phyloP scores from a whole-genome alignment of 2,329 filamentous ascomycete species.

The Penicillium sp. region DNA sequence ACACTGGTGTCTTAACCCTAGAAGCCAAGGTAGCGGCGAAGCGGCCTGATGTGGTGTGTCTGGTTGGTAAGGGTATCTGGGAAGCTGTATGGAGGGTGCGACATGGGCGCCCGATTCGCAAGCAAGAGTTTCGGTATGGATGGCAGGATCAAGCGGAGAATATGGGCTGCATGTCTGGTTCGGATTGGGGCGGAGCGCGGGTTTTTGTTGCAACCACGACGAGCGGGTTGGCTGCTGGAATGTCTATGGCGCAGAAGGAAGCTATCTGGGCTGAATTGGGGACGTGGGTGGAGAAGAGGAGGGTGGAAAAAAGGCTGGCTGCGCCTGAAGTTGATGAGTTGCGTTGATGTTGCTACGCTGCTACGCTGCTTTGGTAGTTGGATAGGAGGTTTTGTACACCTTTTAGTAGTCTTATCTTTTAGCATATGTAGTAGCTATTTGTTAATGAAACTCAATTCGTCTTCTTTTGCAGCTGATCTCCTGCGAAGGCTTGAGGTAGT shows the following conservation, averaged over 20 bases:
- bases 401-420: too few species aligned
- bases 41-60: slow-evolving; percentile 68
- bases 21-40: slow-evolving; percentile 68
- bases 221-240: slow-evolving; percentile 59
- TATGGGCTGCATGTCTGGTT: slow-evolving; percentile 48
- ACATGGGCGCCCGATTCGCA: slow-evolving; percentile 54
- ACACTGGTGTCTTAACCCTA: slow-evolving; percentile 66
- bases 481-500: too few species aligned
- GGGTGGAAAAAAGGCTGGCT: background rate
- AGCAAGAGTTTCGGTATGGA: slow-evolving; percentile 73
- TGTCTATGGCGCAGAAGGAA: background rate
- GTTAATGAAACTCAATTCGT: too few species aligned
- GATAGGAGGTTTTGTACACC: too few species aligned
- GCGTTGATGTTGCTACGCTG: background rate
- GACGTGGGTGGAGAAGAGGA: background rate
- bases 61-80: slow-evolving; percentile 87
- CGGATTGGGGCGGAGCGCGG: slow-evolving; percentile 63
- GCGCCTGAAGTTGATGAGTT: background rate
- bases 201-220: slow-evolving; percentile 93
- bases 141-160: slow-evolving; percentile 70
- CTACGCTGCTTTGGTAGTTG: too few species aligned
- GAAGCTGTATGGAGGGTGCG: slow-evolving; percentile 75
- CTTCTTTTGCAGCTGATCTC: too few species aligned
- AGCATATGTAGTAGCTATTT: too few species aligned
- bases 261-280: background rate